These are phyloP conservation scores for Inonotus hispidus DNA, from an alignment of 1,284 basidiomycete species.

Conservation along the genomic window DNA sequence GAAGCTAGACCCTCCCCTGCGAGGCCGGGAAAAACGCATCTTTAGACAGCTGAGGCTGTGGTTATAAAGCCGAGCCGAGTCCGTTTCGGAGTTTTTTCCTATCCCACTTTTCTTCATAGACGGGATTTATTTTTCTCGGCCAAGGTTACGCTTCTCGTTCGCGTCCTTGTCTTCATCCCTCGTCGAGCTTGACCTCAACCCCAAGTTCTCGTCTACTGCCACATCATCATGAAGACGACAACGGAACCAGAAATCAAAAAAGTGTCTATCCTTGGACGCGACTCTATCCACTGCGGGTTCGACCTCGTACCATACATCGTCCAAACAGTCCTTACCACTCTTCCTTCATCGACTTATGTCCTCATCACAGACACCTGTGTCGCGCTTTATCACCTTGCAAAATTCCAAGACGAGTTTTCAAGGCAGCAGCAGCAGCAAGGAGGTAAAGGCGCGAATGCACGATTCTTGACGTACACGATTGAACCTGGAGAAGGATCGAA, in stretches of 20 bases:
- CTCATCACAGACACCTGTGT: slow-evolving; percentile 92
- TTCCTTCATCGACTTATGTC: slow-evolving; percentile 87
- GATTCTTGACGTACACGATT: slow-evolving; percentile 79
- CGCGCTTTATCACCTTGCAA: slow-evolving; percentile 68
- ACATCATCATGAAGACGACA: slow-evolving; percentile 23
- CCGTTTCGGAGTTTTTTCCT: not conserved
- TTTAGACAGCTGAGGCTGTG: not conserved
- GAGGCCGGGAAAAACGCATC: slow-evolving; percentile 3
- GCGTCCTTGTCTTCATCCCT: not conserved
- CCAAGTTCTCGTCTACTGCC: too few relatives aligned
- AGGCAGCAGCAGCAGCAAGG: slow-evolving; percentile 23
- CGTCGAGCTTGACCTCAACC: not conserved
- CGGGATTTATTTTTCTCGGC: not conserved
- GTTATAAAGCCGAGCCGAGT: not conserved
- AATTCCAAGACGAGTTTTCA: slow-evolving; percentile 68
- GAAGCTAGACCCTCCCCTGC: not conserved
- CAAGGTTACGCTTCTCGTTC: not conserved
- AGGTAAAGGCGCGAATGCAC: slow-evolving; percentile 35
- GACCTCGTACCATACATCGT: slow-evolving; percentile 86
- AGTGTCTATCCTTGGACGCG: slow-evolving; percentile 83
- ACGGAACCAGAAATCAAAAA: slow-evolving; percentile 43
- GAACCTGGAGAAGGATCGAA: slow-evolving; percentile 92
- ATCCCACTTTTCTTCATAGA: too few relatives aligned
- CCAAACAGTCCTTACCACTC: slow-evolving; percentile 64
- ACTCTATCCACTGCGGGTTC: slow-evolving; percentile 90